Evolutionary conservation across 495 filamentous ascomycete species (phyloP), one percentile per base, ranked within the genome.

Genomic region (Penicillium manginii): DNA sequence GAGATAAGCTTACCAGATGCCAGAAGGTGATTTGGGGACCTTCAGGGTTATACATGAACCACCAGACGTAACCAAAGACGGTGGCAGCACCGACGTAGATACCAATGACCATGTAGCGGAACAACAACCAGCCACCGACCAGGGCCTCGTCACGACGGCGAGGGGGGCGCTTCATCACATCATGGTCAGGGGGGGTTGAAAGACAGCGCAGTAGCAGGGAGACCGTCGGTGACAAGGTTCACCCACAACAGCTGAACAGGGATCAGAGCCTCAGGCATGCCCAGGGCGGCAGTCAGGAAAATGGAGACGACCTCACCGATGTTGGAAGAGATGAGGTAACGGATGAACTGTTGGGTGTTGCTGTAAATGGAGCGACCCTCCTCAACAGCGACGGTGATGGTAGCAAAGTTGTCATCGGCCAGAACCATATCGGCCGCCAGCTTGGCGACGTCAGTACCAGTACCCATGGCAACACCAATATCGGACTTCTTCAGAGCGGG

Each of bases 311-410:
- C 96, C 72, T 99, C 96, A 73, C 96, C 96, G 50, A 99, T 99
- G 78, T 99, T 99, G 31, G 93, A 97, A 9, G 92, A 97, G 73
- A 99, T 99, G 50, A 99, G 83, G 71, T 99, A 99, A 26, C 96
- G 91, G 74, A 99, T 99, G 73, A 99, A 99, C 70, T 99, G 96
- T 70, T 99, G 96, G 3, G 96, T 99, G 82, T 99, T 99, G 86
- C 93, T 97, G 82, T 96, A 99, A 78, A 99, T 99, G 32, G 92
- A 92, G 52, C 96, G 88, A 52, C 96, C 96, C 74, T 99, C 96
- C 74, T 97, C 94, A 52, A 99, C 92, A 33, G 96, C 96, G 54
- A 90, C 83, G 65, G 93, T 90, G 67, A 99, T 99, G 23, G 96
- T 98, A 46, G 96, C 94, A 70, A 99, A 99, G 78, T 99, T 99